Base-by-base conservation (phyloP, 352 stramenopile species). In the Globisporangium abappressorium region DNA sequence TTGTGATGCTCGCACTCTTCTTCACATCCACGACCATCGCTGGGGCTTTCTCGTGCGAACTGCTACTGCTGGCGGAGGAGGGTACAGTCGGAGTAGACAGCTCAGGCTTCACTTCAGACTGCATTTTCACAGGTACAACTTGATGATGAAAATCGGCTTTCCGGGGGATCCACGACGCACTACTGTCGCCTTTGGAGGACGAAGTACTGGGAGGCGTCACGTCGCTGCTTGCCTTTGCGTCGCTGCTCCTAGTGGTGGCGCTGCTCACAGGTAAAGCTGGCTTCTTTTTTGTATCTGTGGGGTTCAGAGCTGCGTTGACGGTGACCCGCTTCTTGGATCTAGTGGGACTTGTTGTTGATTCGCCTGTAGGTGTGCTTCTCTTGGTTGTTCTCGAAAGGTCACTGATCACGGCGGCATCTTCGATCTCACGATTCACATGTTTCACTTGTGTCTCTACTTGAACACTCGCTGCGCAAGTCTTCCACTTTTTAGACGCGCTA, bases 131-230 rank as follows among this genome's bases (percentile, higher is more conserved):
- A 22, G 28, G 28, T 3, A 24, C 12, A 9, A 8, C 33, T 9
- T 41, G 63, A 46, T 68, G 26, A 26, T 68, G 20, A 28, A 68
- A 68, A 24, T 68, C 63, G 26, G 53, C 33, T 56, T 57, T 62
- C 11, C 54, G 63, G 18, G 63, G 46, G 51, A 63, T 57, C 63
- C 63, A 68, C 18, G 53, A 62, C 28, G 51, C 24, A 3, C 22
- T 30, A 26, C 6, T 46, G 20, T 64, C 38, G 9, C 11, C 20
- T 53, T 63, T 22, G 20, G 57, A 43, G 5, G 22, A n/a, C 18
- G 5, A 28, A 20, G 22, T 28, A 38, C 38, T 57, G 18, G 24
- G 4, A 36, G n/a, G 6, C 5, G 33, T 22, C n/a, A n/a, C 12
- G 20, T n/a, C 47, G 6, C 26, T 14, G 1, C 7, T 34, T 30